phyloP scores from a whole-genome alignment of 2,329 filamentous ascomycete genomes.

The Didymella pinodella region DNA sequence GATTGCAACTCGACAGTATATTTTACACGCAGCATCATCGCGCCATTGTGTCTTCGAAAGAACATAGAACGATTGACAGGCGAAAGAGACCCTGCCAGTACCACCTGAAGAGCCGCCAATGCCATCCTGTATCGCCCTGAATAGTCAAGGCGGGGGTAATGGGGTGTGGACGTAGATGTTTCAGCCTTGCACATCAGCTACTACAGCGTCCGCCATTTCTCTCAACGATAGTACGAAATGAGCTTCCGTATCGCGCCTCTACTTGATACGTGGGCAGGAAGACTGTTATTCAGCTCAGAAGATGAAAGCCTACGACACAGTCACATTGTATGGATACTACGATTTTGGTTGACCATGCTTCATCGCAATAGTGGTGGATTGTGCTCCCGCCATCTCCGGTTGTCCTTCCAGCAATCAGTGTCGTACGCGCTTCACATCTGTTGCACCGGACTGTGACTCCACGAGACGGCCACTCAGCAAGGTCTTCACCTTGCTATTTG shows the following conservation, averaged over 20 bases:
- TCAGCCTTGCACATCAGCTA: neutral
- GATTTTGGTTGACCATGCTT: neutral
- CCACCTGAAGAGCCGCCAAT: neutral
- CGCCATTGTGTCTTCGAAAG: too few species aligned
- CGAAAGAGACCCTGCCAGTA: too few species aligned
- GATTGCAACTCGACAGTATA: too few species aligned
- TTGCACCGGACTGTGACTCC: too few species aligned
- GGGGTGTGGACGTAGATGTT: neutral
- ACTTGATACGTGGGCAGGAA: neutral
- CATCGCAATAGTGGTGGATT: neutral
- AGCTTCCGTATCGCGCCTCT: neutral
- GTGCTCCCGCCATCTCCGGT: neutral
- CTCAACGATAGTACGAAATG: too few species aligned
- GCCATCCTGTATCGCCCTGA: neutral
- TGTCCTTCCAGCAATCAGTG: neutral
- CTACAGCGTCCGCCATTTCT: neutral
- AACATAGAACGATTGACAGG: neutral
- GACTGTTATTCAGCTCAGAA: neutral
- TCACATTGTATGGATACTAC: neutral
- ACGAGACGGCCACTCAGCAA: neutral
- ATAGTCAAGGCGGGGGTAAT: accelerated
- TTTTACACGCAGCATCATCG: too few species aligned
- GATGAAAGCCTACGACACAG: neutral
- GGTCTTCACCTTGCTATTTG: neutral
- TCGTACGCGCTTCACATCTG: neutral